Evolutionary conservation across 2,329 filamentous ascomycete species (phyloP).

Genomic region (Ophiognomonia clavigignenti-juglandacearum): DNA sequence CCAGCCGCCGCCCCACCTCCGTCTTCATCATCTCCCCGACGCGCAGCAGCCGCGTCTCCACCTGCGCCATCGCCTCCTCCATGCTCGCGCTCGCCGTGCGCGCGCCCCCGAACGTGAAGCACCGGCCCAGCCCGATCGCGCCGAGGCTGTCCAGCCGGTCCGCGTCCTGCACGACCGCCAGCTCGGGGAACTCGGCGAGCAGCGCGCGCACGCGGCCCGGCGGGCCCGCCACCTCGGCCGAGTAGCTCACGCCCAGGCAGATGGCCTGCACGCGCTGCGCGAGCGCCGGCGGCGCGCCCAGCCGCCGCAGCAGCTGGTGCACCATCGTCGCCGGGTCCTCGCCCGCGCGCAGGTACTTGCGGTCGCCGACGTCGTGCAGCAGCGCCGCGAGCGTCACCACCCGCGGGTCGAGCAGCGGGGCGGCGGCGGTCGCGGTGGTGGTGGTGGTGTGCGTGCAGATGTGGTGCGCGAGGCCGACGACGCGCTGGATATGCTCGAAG

Average conservation of each 20-base stretch:
- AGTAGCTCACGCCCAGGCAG: conserved; percentile 74
- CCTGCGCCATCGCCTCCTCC: conserved; percentile 66
- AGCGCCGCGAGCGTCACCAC: conserved; percentile 66
- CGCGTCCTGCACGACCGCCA: conserved; percentile 86
- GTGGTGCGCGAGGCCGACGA: conserved; percentile 65
- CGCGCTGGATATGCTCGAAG: conserved; percentile 77
- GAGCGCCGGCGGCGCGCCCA: conserved; percentile 52
- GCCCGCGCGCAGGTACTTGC: conserved; percentile 64
- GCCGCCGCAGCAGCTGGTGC: conserved; percentile 46
- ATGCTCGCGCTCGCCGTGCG: conserved; percentile 48
- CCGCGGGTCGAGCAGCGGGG: conserved; percentile 37
- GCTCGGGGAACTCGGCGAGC: conserved; percentile 64
- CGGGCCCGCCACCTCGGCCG: conserved; percentile 64
- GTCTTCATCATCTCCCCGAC: conserved; percentile 65
- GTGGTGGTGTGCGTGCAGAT: conserved; percentile 44
- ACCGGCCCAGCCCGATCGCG: conserved; percentile 75
- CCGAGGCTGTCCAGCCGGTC: conserved; percentile 90
- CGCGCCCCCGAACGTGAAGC: conserved; percentile 72
- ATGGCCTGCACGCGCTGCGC: conserved; percentile 66
- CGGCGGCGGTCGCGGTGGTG: conserved; percentile 5
- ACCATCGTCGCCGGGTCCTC: conserved; percentile 55
- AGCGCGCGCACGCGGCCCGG: conserved; percentile 52
- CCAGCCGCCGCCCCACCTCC: conserved; percentile 46
- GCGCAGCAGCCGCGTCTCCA: conserved; percentile 68
- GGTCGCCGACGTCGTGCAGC: conserved; percentile 85